Percentiles rank a stretch among this genome's conserved stretches.
Evolutionary conservation across 2,329 filamentous ascomycete genomes (phyloP).

Genomic region (Pseudopithomyces chartarum): DNA sequence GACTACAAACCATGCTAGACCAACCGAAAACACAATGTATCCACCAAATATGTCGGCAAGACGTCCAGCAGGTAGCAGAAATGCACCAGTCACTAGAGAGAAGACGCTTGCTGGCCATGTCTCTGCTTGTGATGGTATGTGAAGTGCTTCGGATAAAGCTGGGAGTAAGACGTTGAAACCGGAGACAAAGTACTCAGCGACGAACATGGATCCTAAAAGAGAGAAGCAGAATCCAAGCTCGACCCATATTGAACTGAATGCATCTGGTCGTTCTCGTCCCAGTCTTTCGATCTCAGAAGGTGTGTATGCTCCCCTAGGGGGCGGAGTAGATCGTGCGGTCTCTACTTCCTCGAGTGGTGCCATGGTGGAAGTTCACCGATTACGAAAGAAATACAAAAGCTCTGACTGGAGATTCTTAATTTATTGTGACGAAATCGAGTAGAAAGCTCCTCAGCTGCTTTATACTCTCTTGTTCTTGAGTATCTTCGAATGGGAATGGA

Average conservation of each 20-base stretch:
- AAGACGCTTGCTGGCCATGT: conserved; percentile 51
- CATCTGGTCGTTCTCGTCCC: conserved; percentile 64
- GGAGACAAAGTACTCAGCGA: conserved; percentile 75
- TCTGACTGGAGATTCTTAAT: neutral
- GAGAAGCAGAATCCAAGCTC: conserved; percentile 68
- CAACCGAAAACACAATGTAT: conserved; percentile 67
- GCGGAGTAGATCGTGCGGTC: conserved; percentile 12
- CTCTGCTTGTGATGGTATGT: conserved; percentile 68
- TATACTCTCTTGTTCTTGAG: neutral
- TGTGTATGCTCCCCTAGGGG: conserved; percentile 23
- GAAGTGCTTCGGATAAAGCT: conserved; percentile 63
- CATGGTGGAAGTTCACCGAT: neutral
- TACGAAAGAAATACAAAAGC: neutral
- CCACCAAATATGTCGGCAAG: conserved; percentile 66
- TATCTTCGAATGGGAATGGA: neutral
- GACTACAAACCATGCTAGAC: conserved; percentile 65
- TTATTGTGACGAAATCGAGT: neutral
- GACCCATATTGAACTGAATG: conserved; percentile 58
- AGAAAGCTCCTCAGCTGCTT: neutral
- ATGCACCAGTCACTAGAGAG: conserved; percentile 43
- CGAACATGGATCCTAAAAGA: conserved; percentile 66
- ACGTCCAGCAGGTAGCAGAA: conserved; percentile 56
- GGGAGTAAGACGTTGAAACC: conserved; percentile 75
- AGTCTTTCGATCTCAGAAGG: conserved; percentile 59
- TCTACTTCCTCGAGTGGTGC: conserved; percentile 14